These are phyloP conservation scores for Diplodia mutila DNA, from an alignment of 2,329 filamentous ascomycete genomes.

Conservation along the genomic window DNA sequence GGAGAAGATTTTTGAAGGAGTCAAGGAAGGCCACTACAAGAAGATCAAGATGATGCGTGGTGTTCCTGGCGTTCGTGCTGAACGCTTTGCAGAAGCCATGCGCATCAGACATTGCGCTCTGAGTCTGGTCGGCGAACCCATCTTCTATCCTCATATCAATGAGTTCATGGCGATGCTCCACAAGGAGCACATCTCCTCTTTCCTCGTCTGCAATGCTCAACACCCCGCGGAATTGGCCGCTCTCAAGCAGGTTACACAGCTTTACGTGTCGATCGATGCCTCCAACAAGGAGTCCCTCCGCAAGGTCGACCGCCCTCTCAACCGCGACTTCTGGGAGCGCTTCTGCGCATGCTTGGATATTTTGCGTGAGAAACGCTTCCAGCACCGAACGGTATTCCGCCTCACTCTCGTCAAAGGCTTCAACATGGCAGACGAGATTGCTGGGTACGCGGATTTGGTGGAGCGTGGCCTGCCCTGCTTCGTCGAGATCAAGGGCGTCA, in stretches of 20 bases:
- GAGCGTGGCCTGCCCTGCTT: slow-evolving; percentile 87
- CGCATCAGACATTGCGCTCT: slow-evolving; percentile 91
- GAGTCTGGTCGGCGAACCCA: slow-evolving; percentile 92
- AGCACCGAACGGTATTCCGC: slow-evolving; percentile 91
- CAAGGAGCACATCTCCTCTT: slow-evolving; percentile 83
- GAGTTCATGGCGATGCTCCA: slow-evolving; percentile 85
- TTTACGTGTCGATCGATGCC: slow-evolving; percentile 96
- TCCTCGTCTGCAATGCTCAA: slow-evolving; percentile 96
- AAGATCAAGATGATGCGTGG: slow-evolving; percentile 98
- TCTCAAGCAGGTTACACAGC: slow-evolving; percentile 84
- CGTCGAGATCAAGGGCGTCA: slow-evolving; percentile 94
- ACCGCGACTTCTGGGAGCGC: slow-evolving; percentile 96
- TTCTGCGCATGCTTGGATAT: slow-evolving; percentile 92
- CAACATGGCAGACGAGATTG: slow-evolving; percentile 91
- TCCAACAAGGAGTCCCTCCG: slow-evolving; percentile 85
- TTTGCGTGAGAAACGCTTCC: slow-evolving; percentile 77
- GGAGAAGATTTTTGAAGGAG: slow-evolving; percentile 84
- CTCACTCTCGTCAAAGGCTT: slow-evolving; percentile 97
- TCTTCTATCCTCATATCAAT: slow-evolving; percentile 98
- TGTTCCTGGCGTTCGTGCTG: slow-evolving; percentile 87
- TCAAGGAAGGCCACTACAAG: slow-evolving; percentile 90
- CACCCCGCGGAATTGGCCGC: slow-evolving; percentile 87
- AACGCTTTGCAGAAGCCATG: slow-evolving; percentile 92
- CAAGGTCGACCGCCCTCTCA: slow-evolving; percentile 87
- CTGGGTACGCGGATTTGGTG: slow-evolving; percentile 87